These are phyloP conservation scores for Xylaria intraflava DNA, from an alignment of 495 filamentous ascomycete species.

Conservation along the genomic window DNA sequence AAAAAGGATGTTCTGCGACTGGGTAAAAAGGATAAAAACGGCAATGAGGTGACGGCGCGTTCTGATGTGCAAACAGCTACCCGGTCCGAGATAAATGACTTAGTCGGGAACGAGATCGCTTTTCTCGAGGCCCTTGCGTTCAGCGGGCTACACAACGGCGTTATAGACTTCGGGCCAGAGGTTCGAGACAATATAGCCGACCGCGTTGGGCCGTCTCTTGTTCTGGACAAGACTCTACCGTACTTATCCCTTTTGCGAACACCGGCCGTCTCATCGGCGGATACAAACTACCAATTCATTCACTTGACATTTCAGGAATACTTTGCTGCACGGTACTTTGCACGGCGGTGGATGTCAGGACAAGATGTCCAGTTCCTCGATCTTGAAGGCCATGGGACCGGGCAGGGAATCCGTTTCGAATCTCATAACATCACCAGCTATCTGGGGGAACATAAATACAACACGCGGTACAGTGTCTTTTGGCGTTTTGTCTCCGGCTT, in stretches of 20 bases:
- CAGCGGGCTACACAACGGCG: background rate
- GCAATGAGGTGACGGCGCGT: background rate
- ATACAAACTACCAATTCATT: conserved; percentile 28
- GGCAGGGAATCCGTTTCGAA: background rate
- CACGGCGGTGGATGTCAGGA: conserved; percentile 20
- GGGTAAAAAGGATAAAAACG: background rate
- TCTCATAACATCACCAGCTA: too few relatives aligned
- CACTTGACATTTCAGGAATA: too few relatives aligned
- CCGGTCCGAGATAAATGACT: background rate
- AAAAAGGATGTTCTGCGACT: background rate
- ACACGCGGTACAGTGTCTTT: conserved; percentile 25
- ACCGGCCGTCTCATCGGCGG: background rate
- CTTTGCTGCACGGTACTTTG: conserved; percentile 28
- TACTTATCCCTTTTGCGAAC: background rate
- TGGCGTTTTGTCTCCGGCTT: conserved; percentile 34
- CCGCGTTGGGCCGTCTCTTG: background rate
- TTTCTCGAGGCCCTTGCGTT: background rate
- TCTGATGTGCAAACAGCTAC: background rate
- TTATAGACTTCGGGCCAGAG: background rate
- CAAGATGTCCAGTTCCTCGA: background rate
- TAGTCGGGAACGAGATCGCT: background rate
- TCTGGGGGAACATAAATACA: conserved; percentile 25
- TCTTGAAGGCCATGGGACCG: background rate
- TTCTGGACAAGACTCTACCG: background rate
- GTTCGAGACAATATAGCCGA: background rate